Evolutionary conservation across 371 early-diverging fungal species (phyloP), one percentile per base, ranked within the genome.

Genomic region (Rhizopus stolonifer): DNA sequence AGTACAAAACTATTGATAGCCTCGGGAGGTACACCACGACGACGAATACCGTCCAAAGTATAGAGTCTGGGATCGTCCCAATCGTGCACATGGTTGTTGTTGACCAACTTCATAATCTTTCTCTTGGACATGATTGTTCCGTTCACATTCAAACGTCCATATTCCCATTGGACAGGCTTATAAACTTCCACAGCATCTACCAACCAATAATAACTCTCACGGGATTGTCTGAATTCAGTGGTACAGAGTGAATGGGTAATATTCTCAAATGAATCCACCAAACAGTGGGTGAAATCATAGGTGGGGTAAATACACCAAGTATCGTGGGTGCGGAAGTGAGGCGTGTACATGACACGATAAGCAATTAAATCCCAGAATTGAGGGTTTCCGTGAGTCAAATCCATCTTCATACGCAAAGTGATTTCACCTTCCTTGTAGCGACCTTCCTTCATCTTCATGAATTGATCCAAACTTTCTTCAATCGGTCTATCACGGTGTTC

Each of bases 151-250:
- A 99, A 77, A 56, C 99, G 87, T 34, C 96, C 96, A 65, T 94
- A 99, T 74, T 99, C 99, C 99, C 99, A 99, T 82, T 99, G 99
- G 23, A 99, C 98, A 19, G 99, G 99, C 79, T 98, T 98, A 82
- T 99, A 99, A 0, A 99, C 82, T 61, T 96, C 96, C 33, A 99
- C 83, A 22, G 96, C 95, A 67, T 99, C 98, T 42, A 96, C 90
- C 25, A 99, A 87, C 99, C 99, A 99, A 77, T 99, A 96, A 78
- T 99, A 99, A 38, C 95, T 93, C 58, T 92, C 91, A 54, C 99
- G 89, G 22, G 98, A 90, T 65, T 89, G 91, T 56, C 74, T 86
- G 74, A 99, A 99, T 76, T 99, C 99, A 38, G 91, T 85, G 2
- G 99, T 99, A 82, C 99, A 99, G 58, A 99, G 88, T 17, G 99